Percentiles rank a stretch among this genome's conserved stretches.
These are phyloP conservation scores for Pseudogymnoascus sp. DNA, from an alignment of 2,329 filamentous ascomycete species.

Conservation along the genomic window DNA sequence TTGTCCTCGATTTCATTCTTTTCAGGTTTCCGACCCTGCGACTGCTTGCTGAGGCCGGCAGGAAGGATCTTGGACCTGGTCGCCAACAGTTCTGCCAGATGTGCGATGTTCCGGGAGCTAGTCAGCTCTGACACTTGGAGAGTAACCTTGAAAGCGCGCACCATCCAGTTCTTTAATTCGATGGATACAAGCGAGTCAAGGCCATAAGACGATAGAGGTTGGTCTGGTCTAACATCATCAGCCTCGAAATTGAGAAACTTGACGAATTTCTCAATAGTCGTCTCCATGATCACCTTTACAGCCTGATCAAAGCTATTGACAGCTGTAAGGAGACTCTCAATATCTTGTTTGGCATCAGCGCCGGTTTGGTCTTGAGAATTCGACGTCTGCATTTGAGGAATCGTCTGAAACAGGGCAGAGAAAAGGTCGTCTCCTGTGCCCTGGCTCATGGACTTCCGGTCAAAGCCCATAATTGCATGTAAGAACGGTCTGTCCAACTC, in stretches of 20 bases:
- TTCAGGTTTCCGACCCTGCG: background rate
- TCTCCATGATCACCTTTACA: background rate
- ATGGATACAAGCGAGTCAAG: slow-evolving; percentile 19
- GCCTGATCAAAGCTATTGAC: background rate
- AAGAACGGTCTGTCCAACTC: slow-evolving; percentile 16
- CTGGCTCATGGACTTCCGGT: slow-evolving; percentile 18
- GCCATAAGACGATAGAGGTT: slow-evolving; percentile 10
- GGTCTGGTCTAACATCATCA: slow-evolving; percentile 1
- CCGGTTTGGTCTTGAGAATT: background rate
- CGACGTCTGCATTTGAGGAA: background rate
- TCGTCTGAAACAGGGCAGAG: slow-evolving; percentile 16
- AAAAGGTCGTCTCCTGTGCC: slow-evolving; percentile 16
- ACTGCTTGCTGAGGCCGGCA: background rate
- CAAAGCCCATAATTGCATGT: slow-evolving; percentile 18
- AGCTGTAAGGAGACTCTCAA: slow-evolving; percentile 6
- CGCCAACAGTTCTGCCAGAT: slow-evolving; percentile 22
- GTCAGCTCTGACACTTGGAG: slow-evolving; percentile 27
- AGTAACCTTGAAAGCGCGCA: slow-evolving; percentile 20
- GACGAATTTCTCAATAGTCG: slow-evolving; percentile 15
- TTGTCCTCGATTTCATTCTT: background rate
- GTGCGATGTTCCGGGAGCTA: slow-evolving; percentile 22
- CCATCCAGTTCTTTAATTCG: slow-evolving; percentile 18
- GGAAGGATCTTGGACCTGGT: slow-evolving; percentile 23
- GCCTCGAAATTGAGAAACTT: slow-evolving; percentile 23
- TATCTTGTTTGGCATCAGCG: background rate